Base-by-base conservation (phyloP, 805 yeast species). In the Pichia nakasei region DNA sequence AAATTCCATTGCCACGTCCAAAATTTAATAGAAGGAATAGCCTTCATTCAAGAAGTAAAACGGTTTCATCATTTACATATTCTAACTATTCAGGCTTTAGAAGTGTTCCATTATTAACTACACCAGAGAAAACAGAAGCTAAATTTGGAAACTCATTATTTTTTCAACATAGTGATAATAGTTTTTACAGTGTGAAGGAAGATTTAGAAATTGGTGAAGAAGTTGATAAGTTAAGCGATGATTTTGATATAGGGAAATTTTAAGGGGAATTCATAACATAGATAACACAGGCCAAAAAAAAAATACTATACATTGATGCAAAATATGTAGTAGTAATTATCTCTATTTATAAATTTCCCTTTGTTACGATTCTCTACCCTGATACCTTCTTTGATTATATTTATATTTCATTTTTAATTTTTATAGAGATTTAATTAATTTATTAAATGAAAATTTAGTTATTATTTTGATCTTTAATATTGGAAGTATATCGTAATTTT, bases 31-130 rank as follows among this genome's bases (percentile, higher is more conserved):
- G 47, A 29, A 38, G 35, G 7, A 27, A 21, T n/a, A 19, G 45
- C 11, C 32, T 47, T 20, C 62, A 57, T 45, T 42, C 46, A 27
- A 52, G 63, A 26, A 52, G 61, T 19, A 55, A 59, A 37, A 58
- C 64, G 4, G 46, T 57, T 18, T 46, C 56, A 27, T 44, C 55
- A 38, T 52, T 55, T 31, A 38, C 47, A 31, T 43, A 43, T n/a
- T 42, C 48, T 6, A 45, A 31, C 22, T 35, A 21, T 17, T 22
- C 38, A 3, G 48, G 45, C 5, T 45, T 42, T 33, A 42, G 31
- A 20, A 42, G 48, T 38, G 45, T 35, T 20, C 48, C 48, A 20
- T 31, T 45, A 32, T 31, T 45, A 38, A 42, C 38, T 5, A 45
- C 48, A 20, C 45, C 48, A 21, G 48, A 45, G 19, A 45, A 41